Conservation (phyloP, 768 basidiomycete species). For the Pholiota conissans region DNA sequence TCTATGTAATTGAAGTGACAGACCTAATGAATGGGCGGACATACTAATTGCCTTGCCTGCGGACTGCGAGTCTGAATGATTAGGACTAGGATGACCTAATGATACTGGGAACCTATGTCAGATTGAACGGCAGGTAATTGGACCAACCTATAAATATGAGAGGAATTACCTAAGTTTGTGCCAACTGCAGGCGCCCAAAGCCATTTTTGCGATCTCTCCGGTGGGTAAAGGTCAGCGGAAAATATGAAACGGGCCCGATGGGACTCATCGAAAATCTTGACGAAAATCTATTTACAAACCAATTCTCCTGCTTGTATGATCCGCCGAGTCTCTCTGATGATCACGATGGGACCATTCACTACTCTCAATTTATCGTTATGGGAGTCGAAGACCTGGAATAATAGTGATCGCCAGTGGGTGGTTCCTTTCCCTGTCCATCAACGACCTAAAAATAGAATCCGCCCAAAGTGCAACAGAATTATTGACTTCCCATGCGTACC, state of each 20-base stretch:
- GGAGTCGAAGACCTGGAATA: background rate
- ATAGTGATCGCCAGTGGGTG: slow-evolving; percentile 2
- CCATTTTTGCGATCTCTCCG: slow-evolving; percentile 9
- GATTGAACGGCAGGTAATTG: background rate
- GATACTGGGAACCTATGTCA: background rate
- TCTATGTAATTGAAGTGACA: too few relatives aligned
- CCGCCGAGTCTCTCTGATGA: slow-evolving; percentile 7
- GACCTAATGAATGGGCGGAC: background rate
- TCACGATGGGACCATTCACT: slow-evolving; percentile 2
- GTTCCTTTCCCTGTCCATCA: slow-evolving; percentile 6
- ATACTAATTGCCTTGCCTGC: background rate
- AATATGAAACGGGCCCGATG: slow-evolving; percentile 1
- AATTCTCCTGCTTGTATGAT: background rate
- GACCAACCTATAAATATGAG: background rate
- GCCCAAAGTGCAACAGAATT: background rate
- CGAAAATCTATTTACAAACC: background rate
- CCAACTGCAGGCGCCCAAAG: background rate
- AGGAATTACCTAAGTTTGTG: background rate
- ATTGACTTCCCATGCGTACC: background rate
- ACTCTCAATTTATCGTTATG: slow-evolving; percentile 4
- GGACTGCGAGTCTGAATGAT: background rate
- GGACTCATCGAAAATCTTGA: background rate
- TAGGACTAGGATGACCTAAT: slow-evolving; percentile 2
- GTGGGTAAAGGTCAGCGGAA: slow-evolving; percentile 1
- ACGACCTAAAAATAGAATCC: background rate